Percentiles rank a stretch among this genome's conserved stretches.
Evolutionary conservation across 2,329 filamentous ascomycete species (phyloP).

Genomic region (Monascus ruber): DNA sequence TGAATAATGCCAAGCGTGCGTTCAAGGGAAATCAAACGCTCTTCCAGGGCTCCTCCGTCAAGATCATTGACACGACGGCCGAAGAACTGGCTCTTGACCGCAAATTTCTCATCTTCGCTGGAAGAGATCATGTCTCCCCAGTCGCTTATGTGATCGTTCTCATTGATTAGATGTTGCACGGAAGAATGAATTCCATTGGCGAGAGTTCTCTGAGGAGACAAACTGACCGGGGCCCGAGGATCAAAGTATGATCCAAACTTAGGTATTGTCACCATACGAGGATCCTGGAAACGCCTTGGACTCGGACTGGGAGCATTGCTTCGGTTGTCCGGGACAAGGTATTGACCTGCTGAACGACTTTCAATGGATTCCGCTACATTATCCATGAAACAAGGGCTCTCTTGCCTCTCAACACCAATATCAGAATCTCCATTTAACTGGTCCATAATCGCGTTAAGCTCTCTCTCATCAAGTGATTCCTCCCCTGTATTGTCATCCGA

Average conservation of each 20-base stretch:
- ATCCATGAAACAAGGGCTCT: conserved; percentile 19
- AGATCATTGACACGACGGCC: conserved; percentile 81
- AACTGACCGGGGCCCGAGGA: conserved; percentile 32
- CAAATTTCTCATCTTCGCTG: conserved; percentile 71
- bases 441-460: conserved; percentile 88
- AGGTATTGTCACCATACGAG: conserved; percentile 35
- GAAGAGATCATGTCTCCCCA: conserved; percentile 84
- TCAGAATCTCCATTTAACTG: conserved; percentile 66
- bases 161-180: conserved; percentile 53
- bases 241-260: conserved; percentile 25
- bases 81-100: conserved; percentile 75
- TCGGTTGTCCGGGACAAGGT: conserved; percentile 41
- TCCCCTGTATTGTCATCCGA: conserved; percentile 12
- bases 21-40: conserved; percentile 70
- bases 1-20: conserved; percentile 67
- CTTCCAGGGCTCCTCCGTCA: conserved; percentile 65
- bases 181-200: conserved; percentile 42
- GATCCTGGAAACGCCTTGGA: conserved; percentile 44
- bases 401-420: conserved; percentile 58
- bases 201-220: conserved; percentile 54
- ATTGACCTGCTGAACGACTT: conserved; percentile 43
- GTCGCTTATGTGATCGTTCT: conserved; percentile 61
- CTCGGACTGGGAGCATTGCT: conserved; percentile 66
- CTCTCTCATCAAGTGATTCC: conserved; percentile 41
- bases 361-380: conserved; percentile 26